Evolutionary conservation across 768 basidiomycete species (phyloP).

Genomic region (Russula brevipes): DNA sequence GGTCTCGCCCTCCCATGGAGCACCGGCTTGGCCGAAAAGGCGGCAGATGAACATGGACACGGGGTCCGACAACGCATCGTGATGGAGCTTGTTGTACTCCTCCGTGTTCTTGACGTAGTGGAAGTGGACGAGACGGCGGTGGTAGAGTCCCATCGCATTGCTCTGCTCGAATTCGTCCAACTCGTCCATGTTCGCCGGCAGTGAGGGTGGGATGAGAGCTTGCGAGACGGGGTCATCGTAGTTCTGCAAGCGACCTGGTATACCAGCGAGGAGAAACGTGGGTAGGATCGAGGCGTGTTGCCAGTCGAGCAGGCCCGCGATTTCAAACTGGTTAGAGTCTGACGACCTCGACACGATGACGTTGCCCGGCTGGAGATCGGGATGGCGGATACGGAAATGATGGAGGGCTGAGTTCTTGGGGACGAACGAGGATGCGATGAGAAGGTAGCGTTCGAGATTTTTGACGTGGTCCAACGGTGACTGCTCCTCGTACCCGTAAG

Average conservation of each 20-base stretch:
- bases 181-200: constrained; percentile 40
- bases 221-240: constrained; percentile 40
- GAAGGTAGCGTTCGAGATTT: constrained; percentile 46
- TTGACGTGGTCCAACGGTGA: constrained; percentile 41
- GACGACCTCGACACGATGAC: constrained; percentile 44
- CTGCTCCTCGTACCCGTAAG: constrained; percentile 43
- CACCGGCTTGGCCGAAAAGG: constrained; percentile 42
- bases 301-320: constrained; percentile 49
- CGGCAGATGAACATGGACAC: constrained; percentile 33
- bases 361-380: constrained; percentile 40
- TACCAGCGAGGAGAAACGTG: constrained; percentile 44
- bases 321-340: constrained; percentile 36
- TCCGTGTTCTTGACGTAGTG: constrained; percentile 44
- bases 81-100: constrained; percentile 37
- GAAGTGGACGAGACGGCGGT: constrained; percentile 44
- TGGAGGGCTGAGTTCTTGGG: constrained; percentile 37
- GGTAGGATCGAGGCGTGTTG: constrained; percentile 53
- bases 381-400: constrained; percentile 46
- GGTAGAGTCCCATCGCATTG: constrained; percentile 36
- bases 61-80: not conserved
- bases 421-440: constrained; percentile 43
- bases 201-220: constrained; percentile 36
- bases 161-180: constrained; percentile 37
- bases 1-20: constrained; percentile 45
- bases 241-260: constrained; percentile 45